Evolutionary conservation across 208 protist genomes (phyloP).

Genomic region (Acanthamoeba royreba): DNA sequence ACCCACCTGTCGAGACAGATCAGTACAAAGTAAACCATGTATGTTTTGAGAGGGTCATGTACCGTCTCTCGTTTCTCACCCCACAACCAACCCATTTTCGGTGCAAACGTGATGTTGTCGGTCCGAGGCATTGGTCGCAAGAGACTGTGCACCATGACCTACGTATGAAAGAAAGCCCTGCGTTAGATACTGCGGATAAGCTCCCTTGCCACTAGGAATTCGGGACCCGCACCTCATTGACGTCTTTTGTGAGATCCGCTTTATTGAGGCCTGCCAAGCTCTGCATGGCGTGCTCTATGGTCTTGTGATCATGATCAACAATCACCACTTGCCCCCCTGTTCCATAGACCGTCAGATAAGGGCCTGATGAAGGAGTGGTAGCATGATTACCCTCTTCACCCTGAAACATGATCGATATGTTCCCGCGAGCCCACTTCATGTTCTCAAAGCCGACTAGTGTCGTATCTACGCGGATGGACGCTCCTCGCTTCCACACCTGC

Average conservation of each 20-base stretch:
- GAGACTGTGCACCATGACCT: not conserved
- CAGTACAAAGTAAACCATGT: not conserved
- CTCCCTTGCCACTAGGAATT: not conserved
- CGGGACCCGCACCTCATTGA: not conserved
- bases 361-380: not conserved
- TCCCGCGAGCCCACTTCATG: conserved; percentile 53
- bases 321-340: not conserved
- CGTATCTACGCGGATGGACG: conserved; percentile 61
- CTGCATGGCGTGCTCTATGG: not conserved
- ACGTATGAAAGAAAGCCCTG: not conserved
- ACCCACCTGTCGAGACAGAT: not conserved
- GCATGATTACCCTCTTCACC: not conserved
- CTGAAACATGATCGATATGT: conserved; percentile 53
- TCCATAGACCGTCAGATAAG: not conserved
- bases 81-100: not conserved
- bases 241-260: not conserved
- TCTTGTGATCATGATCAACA: conserved; percentile 33
- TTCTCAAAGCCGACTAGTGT: conserved; percentile 47
- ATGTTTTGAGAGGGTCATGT: not conserved
- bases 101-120: not conserved
- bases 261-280: not conserved
- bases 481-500: conserved; percentile 54
- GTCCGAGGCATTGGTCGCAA: not conserved
- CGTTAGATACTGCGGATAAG: not conserved
- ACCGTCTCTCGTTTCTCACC: not conserved